These are phyloP conservation scores for Penicillium brevicompactum DNA, from an alignment of 2,329 filamentous ascomycete genomes.

Conservation along the genomic window DNA sequence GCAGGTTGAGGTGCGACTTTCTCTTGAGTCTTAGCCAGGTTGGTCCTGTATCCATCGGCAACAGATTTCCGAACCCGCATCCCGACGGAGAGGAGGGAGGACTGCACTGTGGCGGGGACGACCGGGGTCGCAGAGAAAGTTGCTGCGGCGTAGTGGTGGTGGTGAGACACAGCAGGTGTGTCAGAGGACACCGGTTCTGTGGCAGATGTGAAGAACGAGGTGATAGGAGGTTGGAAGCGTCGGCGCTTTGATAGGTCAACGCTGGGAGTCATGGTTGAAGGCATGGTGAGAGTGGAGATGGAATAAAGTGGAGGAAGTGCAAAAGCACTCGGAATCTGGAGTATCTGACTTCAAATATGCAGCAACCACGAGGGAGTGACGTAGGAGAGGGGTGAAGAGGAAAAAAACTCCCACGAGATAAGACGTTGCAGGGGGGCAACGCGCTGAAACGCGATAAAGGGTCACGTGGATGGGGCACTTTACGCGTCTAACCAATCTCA, in stretches of 20 bases:
- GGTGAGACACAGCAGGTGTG: constrained; percentile 33
- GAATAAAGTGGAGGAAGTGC: not conserved
- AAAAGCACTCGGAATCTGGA: not conserved
- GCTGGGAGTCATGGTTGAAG: constrained; percentile 15
- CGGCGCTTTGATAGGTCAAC: constrained; percentile 43
- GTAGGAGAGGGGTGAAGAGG: not conserved
- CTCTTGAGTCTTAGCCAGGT: constrained; percentile 30
- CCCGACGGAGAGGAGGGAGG: constrained; percentile 84
- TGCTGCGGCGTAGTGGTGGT: constrained; percentile 45
- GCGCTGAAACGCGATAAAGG: not conserved
- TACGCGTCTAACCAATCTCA: not conserved
- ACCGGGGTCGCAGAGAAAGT: constrained; percentile 49
- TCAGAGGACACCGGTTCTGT: constrained; percentile 14
- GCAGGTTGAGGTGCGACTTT: constrained; percentile 13
- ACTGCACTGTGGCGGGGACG: constrained; percentile 69
- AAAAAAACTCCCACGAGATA: not conserved
- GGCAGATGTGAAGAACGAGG: constrained; percentile 38
- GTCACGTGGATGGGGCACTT: not conserved
- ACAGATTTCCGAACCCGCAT: constrained; percentile 95
- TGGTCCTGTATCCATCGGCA: constrained; percentile 89
- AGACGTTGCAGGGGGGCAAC: not conserved
- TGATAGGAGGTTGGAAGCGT: constrained; percentile 49
- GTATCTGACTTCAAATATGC: not conserved
- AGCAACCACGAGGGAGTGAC: not conserved
- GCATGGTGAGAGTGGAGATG: constrained; percentile 16